Evolutionary conservation across 2,329 filamentous ascomycete genomes (phyloP).

Genomic region (Xylariaceae sp.): DNA sequence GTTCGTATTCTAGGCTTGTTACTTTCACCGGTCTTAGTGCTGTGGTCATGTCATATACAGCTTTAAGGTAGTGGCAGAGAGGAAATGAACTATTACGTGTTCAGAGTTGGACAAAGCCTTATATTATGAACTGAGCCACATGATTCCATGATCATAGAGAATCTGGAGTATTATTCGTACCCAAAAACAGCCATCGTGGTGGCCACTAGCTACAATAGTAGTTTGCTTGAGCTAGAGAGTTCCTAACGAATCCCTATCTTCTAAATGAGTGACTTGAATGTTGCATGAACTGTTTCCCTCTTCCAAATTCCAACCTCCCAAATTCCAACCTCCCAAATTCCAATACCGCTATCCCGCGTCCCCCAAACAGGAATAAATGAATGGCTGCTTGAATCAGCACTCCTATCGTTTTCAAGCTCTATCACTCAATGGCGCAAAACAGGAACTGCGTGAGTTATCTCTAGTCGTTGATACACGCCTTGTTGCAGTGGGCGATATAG

Average conservation of each 20-base stretch:
- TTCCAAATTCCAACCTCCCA: not conserved
- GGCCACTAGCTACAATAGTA: not conserved
- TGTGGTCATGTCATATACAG: no score
- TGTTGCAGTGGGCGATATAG: slow-evolving; percentile 43
- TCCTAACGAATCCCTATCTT: not conserved
- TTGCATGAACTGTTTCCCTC: not conserved
- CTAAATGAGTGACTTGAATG: not conserved
- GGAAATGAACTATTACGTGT: no score
- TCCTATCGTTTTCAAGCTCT: not conserved
- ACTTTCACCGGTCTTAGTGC: no score
- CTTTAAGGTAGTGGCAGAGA: no score
- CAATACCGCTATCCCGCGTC: no score
- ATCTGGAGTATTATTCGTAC: not conserved
- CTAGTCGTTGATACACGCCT: slow-evolving; percentile 37
- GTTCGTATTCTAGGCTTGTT: no score
- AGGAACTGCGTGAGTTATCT: not conserved
- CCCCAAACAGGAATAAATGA: not conserved
- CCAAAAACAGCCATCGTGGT: not conserved
- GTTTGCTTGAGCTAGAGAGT: no score
- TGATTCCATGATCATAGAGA: no score
- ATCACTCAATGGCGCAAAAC: no score
- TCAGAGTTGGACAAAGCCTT: no score
- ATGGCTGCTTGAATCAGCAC: not conserved
- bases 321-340: not conserved
- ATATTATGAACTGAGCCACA: no score